Percentiles rank a stretch among this genome's conserved stretches.
Evolutionary conservation across 345 rosid genomes (phyloP).

Genomic region (Eucalyptus viminalis): DNA sequence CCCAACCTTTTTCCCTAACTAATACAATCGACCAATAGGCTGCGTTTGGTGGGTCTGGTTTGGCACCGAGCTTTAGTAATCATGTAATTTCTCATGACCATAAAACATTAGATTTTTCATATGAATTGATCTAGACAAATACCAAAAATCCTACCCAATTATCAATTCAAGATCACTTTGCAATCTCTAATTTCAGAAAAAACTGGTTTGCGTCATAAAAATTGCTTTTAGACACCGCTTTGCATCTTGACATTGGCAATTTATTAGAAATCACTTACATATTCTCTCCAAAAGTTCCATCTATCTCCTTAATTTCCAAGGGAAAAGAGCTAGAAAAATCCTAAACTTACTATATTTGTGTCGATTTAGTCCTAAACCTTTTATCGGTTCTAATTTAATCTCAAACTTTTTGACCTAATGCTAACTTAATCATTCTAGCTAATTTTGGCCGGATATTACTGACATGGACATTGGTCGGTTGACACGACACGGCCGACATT

Average conservation of each 20-base stretch:
- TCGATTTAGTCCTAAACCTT: accelerated
- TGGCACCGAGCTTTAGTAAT: not conserved
- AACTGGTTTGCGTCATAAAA: not conserved
- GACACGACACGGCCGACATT: accelerated
- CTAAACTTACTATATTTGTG: accelerated
- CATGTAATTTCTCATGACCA: not conserved
- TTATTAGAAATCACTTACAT: not conserved
- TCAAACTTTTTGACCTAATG: no score
- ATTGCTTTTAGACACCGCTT: not conserved
- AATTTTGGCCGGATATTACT: no score
- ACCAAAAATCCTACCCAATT: not conserved
- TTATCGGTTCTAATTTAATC: accelerated
- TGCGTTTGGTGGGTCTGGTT: not conserved
- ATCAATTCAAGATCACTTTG: not conserved
- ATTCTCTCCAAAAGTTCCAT: not conserved
- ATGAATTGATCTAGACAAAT: not conserved
- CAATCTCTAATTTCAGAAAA: not conserved
- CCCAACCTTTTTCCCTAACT: not conserved
- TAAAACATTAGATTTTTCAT: not conserved
- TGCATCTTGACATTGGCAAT: not conserved
- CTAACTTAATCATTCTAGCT: accelerated
- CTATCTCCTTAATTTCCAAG: not conserved
- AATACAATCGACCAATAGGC: accelerated
- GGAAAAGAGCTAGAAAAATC: no score
- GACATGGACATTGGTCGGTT: accelerated